Evolutionary conservation across 2,329 filamentous ascomycete genomes (phyloP).

Genomic region (Rhynchosporium secalis): DNA sequence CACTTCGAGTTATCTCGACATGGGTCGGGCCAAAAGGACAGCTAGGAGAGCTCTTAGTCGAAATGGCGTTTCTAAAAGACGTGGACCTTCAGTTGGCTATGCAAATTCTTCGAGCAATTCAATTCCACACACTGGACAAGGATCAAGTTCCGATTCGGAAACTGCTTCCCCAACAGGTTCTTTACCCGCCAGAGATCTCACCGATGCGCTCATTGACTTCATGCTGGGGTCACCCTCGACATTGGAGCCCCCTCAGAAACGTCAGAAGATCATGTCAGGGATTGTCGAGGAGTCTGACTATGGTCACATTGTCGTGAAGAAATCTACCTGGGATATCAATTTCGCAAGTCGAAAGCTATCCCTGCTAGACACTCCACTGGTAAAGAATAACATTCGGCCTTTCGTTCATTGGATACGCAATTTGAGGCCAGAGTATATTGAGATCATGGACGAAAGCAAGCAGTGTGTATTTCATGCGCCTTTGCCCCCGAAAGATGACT

Average conservation of each 20-base stretch:
- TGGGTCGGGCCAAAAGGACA: constrained; percentile 13
- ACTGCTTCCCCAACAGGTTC: neutral
- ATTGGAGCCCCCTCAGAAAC: constrained; percentile 32
- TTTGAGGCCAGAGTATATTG: constrained; percentile 27
- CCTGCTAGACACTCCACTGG: constrained; percentile 26
- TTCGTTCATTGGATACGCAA: constrained; percentile 25
- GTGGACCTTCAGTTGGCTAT: neutral
- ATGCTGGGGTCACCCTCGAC: constrained; percentile 6
- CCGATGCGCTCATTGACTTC: constrained; percentile 30
- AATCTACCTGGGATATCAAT: constrained; percentile 30
- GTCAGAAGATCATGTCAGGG: constrained; percentile 24
- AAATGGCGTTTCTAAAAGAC: neutral
- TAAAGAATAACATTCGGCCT: constrained; percentile 25
- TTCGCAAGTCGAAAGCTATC: constrained; percentile 20
- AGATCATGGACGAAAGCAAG: constrained; percentile 29
- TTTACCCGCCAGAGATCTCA: constrained; percentile 17
- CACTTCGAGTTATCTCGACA: neutral
- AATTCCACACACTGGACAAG: constrained; percentile 11
- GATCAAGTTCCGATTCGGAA: constrained; percentile 19
- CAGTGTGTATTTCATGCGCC: constrained; percentile 24
- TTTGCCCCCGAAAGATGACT: constrained; percentile 21
- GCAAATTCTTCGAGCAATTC: constrained; percentile 10
- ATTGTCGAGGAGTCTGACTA: constrained; percentile 13
- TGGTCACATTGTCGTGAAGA: constrained; percentile 35
- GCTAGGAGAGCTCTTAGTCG: neutral